Conservation (phyloP, 2,329 filamentous ascomycete genomes). For the Ceratocystis variospora region DNA sequence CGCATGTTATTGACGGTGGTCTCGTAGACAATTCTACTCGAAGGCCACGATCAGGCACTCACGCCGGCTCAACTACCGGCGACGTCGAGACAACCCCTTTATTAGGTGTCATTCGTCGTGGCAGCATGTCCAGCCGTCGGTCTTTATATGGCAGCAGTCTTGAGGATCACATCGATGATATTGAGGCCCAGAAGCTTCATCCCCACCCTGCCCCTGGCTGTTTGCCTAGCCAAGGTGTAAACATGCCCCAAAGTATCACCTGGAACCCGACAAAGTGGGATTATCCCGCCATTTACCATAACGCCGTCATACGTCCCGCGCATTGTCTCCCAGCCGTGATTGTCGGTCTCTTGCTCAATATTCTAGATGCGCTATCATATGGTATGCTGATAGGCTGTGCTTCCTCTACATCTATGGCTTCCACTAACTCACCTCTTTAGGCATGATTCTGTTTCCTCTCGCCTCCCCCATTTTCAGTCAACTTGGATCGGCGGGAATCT, state of each 20-base stretch:
- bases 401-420: background rate
- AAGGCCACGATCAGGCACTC: background rate
- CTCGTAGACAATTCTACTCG: background rate
- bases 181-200: constrained; percentile 4
- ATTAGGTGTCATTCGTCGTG: constrained; percentile 22
- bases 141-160: constrained; percentile 8
- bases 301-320: constrained; percentile 50
- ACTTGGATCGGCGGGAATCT: constrained; percentile 85
- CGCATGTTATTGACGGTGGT: background rate
- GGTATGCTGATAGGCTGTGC: constrained; percentile 35
- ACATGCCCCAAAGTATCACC: constrained; percentile 11
- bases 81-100: constrained; percentile 20
- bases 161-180: background rate
- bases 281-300: constrained; percentile 47
- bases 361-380: constrained; percentile 89
- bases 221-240: constrained; percentile 1
- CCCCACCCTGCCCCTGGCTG: background rate
- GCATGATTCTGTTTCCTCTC: constrained; percentile 89
- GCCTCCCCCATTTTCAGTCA: constrained; percentile 73
- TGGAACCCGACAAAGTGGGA: constrained; percentile 60
- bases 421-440: constrained; percentile 26
- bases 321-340: constrained; percentile 73
- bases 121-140: background rate
- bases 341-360: constrained; percentile 77
- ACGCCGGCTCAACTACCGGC: constrained; percentile 18